A percentile compares a stretch with the other conserved stretches of the same genome.
These are phyloP conservation scores for Yamadazyma conglobata DNA, from an alignment of 1,139 yeast genomes.

Conservation along the genomic window DNA sequence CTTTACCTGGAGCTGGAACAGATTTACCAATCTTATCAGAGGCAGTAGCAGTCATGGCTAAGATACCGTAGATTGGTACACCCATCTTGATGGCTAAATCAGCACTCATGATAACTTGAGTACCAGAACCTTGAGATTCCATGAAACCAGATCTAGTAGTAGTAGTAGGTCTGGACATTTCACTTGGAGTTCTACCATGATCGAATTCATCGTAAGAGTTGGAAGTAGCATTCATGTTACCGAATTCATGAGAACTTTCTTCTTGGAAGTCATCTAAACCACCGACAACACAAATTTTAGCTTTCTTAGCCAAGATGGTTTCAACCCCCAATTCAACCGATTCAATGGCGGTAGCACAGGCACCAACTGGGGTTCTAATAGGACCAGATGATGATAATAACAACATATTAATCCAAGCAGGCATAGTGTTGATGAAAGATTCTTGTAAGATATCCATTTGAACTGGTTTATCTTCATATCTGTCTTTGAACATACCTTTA, in stretches of 20 bases:
- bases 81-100: conserved; percentile 95
- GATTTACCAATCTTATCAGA: conserved; percentile 98
- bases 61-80: conserved; percentile 95
- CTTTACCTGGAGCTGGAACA: conserved; percentile 99
- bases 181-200: conserved; percentile 96
- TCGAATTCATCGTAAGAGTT: conserved; percentile 82
- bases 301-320: conserved; percentile 87
- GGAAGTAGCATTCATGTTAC: conserved; percentile 98
- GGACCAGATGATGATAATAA: conserved; percentile 98
- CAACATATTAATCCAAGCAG: conserved; percentile 99
- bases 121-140: conserved; percentile 99
- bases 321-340: conserved; percentile 96
- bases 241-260: conserved; percentile 97
- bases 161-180: conserved; percentile 98
- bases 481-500: conserved; percentile 96
- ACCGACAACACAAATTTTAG: conserved; percentile 94
- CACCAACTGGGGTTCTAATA: conserved; percentile 98
- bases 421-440: conserved; percentile 97
- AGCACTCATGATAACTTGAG: conserved; percentile 94
- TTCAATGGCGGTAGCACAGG: conserved; percentile 98
- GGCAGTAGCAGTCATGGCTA: conserved; percentile 94
- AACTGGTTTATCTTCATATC: conserved; percentile 87
- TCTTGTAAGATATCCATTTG: conserved; percentile 97
- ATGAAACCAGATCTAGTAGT: conserved; percentile 95
- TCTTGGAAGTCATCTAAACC: conserved; percentile 99